Evolutionary conservation across 140 eudicot species (phyloP), one percentile per base, ranked within the genome.

Genomic region (Cichorium intybus): DNA sequence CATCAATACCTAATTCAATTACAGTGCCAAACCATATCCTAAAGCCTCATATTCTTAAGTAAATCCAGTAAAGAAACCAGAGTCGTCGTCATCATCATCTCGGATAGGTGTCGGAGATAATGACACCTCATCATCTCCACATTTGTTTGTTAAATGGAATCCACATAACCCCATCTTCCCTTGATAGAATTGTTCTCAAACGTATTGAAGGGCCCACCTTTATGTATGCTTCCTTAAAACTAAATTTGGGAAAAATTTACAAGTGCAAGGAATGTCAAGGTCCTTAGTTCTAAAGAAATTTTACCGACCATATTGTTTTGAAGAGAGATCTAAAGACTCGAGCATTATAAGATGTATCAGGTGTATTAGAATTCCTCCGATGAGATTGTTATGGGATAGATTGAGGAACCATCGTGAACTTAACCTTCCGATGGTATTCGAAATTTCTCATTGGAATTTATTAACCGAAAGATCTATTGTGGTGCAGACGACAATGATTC

Each of bases 81-180:
- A 31, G 17, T 50, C 60, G 2, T 57, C 83, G 7, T 56, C 56
- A 6, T 74, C 70, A 16, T 58, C 24, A 15, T 43, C 49, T 43
- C 15, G 18, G 15, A 11, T 4, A 1, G 49, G 49, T 14, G 21
- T 18, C 0, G 50, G 61, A 21, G 37, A 37, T 0, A 4, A 28
- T 15, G 37, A 10, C 16, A 24, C 72, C 1, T 46, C 10, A 10
- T 14, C 58, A 23, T 55, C 62, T 45, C 53, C 39, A 49, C 81
- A 75, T 5, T 10, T 49, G 15, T 53, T 71, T 15, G 73, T 71
- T 66, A 80, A 80, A 12, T 81, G 79, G 21, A 55, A 52, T 23
- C 81, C 85, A 26, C 82, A 71, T 72, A 77, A 81, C n/a, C 27
- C 78, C 0, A 27, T 21, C 57, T 81, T 81, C 27, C 72, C 83